Conservation (phyloP, 169 alveolate species). For the Neospora caninum region DNA sequence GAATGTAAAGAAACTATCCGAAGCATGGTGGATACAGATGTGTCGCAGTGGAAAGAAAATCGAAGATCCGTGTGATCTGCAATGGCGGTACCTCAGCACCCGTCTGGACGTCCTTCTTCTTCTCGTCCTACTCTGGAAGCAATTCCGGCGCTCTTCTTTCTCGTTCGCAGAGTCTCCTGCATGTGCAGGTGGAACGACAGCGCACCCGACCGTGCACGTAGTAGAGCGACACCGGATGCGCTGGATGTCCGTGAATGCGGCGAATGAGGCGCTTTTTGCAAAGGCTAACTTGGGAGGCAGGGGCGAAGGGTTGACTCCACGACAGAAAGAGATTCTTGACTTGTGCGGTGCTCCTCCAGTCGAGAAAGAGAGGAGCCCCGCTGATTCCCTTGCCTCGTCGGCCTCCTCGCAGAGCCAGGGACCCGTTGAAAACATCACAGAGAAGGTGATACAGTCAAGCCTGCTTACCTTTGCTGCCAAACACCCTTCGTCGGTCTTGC, state of each 20-base stretch:
- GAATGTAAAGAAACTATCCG: neutral
- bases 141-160: constrained; percentile 2
- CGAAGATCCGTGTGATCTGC: constrained; percentile 38
- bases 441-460: neutral
- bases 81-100: constrained; percentile 57
- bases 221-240: neutral
- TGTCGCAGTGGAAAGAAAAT: constrained; percentile 3
- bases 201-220: neutral
- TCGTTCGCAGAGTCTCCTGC: neutral
- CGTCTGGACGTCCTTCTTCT: constrained; percentile 56
- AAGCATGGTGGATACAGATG: constrained; percentile 4
- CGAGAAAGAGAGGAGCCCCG: no score
- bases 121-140: constrained; percentile 53
- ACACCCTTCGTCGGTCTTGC: neutral
- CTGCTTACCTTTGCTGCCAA: neutral
- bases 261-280: neutral
- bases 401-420: no score
- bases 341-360: neutral
- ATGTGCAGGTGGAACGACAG: neutral
- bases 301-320: constrained; percentile 28
- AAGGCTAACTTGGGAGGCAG: constrained; percentile 3
- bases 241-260: neutral
- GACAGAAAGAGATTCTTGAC: neutral
- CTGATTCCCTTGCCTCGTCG: no score
- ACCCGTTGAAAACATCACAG: neutral